These are phyloP conservation scores for Chaetomium cochliodes DNA, from an alignment of 495 filamentous ascomycete genomes.

Conservation along the genomic window DNA sequence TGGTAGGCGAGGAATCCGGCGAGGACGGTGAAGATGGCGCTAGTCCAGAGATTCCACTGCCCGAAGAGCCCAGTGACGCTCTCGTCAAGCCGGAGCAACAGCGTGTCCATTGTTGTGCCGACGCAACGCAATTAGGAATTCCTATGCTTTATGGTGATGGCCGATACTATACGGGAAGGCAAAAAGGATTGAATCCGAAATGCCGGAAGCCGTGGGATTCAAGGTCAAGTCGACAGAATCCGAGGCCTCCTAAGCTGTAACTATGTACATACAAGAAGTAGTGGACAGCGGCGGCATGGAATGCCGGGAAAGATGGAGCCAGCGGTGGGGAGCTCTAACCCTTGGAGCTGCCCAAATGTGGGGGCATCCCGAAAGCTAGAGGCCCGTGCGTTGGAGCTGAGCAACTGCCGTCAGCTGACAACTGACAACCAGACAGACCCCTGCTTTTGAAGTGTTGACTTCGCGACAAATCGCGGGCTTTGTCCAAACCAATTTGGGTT, in stretches of 20 bases:
- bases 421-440: too few relatives aligned
- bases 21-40: constrained; percentile 59
- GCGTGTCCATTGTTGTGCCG: constrained; percentile 39
- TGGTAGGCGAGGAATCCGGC: constrained; percentile 55
- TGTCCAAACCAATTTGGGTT: constrained; percentile 11
- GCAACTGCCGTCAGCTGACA: too few relatives aligned
- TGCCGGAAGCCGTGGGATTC: not conserved
- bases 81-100: constrained; percentile 64
- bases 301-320: constrained; percentile 4
- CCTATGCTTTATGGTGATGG: too few relatives aligned
- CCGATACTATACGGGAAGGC: not conserved
- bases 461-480: constrained; percentile 2
- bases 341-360: constrained; percentile 11
- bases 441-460: constrained; percentile 3
- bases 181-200: not conserved
- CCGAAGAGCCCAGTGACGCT: constrained; percentile 64
- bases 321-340: constrained; percentile 6
- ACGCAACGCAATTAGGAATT: not conserved
- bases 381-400: not conserved
- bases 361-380: not conserved
- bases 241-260: too few relatives aligned
- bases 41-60: constrained; percentile 78
- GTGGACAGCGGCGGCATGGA: not conserved
- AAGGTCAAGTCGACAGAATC: too few relatives aligned
- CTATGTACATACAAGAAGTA: too few relatives aligned